phyloP scores from a whole-genome alignment of 2,329 filamentous ascomycete species.

The Fulvia fulva region DNA sequence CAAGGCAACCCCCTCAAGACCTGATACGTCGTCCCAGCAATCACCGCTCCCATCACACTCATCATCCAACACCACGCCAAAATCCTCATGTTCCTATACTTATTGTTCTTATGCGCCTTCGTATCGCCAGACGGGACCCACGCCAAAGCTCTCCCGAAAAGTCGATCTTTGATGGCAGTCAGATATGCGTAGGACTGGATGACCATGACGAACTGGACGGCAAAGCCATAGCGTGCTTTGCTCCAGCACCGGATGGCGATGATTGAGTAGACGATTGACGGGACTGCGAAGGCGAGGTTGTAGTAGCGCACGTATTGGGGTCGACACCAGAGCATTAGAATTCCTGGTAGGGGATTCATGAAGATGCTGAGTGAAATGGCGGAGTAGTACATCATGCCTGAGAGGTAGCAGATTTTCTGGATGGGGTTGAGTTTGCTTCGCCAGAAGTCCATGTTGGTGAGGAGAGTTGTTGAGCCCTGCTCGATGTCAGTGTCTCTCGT shows the following conservation, averaged over 20 bases:
- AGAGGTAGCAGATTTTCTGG: slow-evolving; percentile 43
- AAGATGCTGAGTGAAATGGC: slow-evolving; percentile 41
- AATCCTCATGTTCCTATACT: slow-evolving; percentile 43
- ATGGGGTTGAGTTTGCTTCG: slow-evolving; percentile 36
- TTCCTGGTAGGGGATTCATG: slow-evolving; percentile 40
- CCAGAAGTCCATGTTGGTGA: slow-evolving; percentile 43
- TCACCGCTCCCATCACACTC: slow-evolving; percentile 32
- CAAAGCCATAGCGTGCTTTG: slow-evolving; percentile 41
- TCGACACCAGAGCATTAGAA: slow-evolving; percentile 39
- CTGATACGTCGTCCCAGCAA: slow-evolving; percentile 36
- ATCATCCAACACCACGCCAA: slow-evolving; percentile 40
- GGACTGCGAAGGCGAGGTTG: slow-evolving; percentile 44
- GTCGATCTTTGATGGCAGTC: slow-evolving; percentile 41
- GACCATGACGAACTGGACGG: slow-evolving; percentile 42
- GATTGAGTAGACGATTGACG: slow-evolving; percentile 39
- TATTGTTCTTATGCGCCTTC: slow-evolving; percentile 42
- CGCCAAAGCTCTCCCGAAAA: slow-evolving; percentile 39
- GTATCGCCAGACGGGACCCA: slow-evolving; percentile 41
- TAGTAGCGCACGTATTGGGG: slow-evolving; percentile 44
- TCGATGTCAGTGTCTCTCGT: background rate
- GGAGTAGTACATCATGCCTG: slow-evolving; percentile 41
- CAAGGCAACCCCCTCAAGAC: slow-evolving; percentile 35
- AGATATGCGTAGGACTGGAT: slow-evolving; percentile 44
- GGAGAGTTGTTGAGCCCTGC: slow-evolving; percentile 38
- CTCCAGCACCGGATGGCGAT: slow-evolving; percentile 41